Evolutionary conservation across 2,329 filamentous ascomycete genomes (phyloP), one percentile per base, ranked within the genome.

Genomic region (Ustulina deusta): DNA sequence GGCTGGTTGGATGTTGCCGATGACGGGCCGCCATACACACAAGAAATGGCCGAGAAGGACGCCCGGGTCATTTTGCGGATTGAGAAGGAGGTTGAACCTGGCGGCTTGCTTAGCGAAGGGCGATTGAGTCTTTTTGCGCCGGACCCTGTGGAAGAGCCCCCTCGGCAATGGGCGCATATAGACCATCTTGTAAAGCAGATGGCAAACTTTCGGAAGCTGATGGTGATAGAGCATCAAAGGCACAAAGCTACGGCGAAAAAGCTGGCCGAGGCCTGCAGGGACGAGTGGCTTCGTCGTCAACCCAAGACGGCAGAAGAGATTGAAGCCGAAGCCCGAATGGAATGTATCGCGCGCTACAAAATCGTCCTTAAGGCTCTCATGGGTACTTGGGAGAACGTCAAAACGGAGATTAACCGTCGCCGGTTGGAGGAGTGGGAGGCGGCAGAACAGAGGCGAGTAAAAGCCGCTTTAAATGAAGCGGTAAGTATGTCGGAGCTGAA

Each of bases 141-240:
- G 0, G 92, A 96, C 70, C 84, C 89, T 13, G 83, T 82, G 67
- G 90, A 93, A 64, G 92, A 97, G 74, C 92, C 92, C 0, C 87
- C 89, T 0, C 86, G 87, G 60, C 93, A 96, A 75, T 98, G 93
- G 84, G 90, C 91, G n/a, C 94, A 97, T 73, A 87, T 89, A 76
- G 94, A 98, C 75, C 93, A 98, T 77, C 85, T 98, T 61, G 84
- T 92, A 52, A 90, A 90, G 54, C 94, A 97, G 69, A 90, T 92
- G 66, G 77, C 91, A 13, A 91, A 94, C 73, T 95, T 98, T 73
- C 89, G 93, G 55, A 92, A 90, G 74, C 84, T 98, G 40, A 88
- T 98, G 81, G 81, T 90, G 2, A 87, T 89, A 65, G 96, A 99
- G 78, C 92, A 94, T 73, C 88, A 88, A 70, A 86, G 90, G 13